Percentiles rank a stretch among this genome's conserved stretches.
Conservation (phyloP, 2,329 filamentous ascomycete species). For the Phialophora verrucosa region DNA sequence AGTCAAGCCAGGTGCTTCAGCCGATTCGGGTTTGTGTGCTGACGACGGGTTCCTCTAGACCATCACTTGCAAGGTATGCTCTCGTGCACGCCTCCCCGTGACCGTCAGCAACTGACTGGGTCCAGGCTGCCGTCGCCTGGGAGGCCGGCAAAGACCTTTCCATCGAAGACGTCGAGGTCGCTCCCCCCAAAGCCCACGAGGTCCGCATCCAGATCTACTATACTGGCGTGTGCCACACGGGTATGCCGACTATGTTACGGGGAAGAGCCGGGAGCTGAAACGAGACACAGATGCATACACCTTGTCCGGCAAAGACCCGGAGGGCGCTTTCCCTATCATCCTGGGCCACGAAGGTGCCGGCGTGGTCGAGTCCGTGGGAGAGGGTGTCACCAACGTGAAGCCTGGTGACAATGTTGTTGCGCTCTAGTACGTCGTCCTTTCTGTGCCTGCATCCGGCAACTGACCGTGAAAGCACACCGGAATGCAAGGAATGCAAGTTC, state of each 20-base stretch:
- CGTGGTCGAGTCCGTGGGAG: conserved; percentile 89
- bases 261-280: conserved; percentile 27
- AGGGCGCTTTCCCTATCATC: conserved; percentile 89
- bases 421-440: conserved; percentile 69
- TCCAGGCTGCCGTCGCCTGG: conserved; percentile 90
- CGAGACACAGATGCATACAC: conserved; percentile 78
- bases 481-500: conserved; percentile 98
- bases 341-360: conserved; percentile 91
- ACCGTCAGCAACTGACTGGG: conserved; percentile 25
- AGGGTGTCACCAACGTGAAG: conserved; percentile 94
- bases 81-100: not conserved
- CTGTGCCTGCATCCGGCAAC: not conserved
- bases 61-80: conserved; percentile 80
- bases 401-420: conserved; percentile 88
- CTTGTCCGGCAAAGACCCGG: conserved; percentile 93
- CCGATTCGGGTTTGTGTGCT: conserved; percentile 3
- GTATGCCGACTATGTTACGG: conserved; percentile 54
- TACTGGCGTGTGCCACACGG: conserved; percentile 98
- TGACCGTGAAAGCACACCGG: conserved; percentile 74
- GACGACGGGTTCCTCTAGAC: conserved; percentile 61
- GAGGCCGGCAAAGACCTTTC: conserved; percentile 87
- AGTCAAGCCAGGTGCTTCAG: conserved; percentile 9
- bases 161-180: conserved; percentile 92
- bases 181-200: conserved; percentile 85
- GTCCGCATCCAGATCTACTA: conserved; percentile 97